phyloP scores from a whole-genome alignment of 1,284 basidiomycete species.

The Rhodotorula sp. region DNA sequence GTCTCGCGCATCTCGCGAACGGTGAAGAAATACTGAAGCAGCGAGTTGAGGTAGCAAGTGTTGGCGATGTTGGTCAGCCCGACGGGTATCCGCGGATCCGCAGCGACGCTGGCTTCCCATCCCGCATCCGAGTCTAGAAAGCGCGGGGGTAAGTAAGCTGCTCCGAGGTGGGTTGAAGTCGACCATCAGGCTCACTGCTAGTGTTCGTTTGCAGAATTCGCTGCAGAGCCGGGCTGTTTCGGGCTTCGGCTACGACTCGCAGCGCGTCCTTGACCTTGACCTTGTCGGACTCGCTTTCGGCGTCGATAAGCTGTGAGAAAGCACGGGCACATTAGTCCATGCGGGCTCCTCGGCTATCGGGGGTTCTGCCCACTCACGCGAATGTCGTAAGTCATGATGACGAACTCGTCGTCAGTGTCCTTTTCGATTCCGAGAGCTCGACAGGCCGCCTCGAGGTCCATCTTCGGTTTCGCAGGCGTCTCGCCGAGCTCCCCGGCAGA shows the following conservation, averaged over 20 bases:
- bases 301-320: conserved; percentile 63
- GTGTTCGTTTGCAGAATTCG: conserved; percentile 64
- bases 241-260: conserved; percentile 57
- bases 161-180: neutral
- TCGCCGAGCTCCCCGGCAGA: conserved; percentile 51
- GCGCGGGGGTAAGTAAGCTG: neutral
- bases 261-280: conserved; percentile 49
- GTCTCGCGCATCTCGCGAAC: conserved; percentile 79
- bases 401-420: conserved; percentile 70
- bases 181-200: conserved; percentile 63
- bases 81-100: conserved; percentile 64
- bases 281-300: conserved; percentile 35
- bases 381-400: conserved; percentile 70
- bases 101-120: conserved; percentile 6
- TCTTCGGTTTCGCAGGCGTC: conserved; percentile 49
- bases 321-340: too few relatives aligned
- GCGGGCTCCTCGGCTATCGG: neutral
- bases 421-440: conserved; percentile 66
- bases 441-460: conserved; percentile 71
- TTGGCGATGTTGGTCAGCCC: conserved; percentile 90
- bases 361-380: conserved; percentile 58
- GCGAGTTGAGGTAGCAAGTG: conserved; percentile 86
- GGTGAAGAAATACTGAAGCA: conserved; percentile 93
- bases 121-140: neutral
- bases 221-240: conserved; percentile 68